Evolutionary conservation across 2,329 filamentous ascomycete genomes (phyloP), one percentile per base, ranked within the genome.

Genomic region (Arachnopeziza araneosa): DNA sequence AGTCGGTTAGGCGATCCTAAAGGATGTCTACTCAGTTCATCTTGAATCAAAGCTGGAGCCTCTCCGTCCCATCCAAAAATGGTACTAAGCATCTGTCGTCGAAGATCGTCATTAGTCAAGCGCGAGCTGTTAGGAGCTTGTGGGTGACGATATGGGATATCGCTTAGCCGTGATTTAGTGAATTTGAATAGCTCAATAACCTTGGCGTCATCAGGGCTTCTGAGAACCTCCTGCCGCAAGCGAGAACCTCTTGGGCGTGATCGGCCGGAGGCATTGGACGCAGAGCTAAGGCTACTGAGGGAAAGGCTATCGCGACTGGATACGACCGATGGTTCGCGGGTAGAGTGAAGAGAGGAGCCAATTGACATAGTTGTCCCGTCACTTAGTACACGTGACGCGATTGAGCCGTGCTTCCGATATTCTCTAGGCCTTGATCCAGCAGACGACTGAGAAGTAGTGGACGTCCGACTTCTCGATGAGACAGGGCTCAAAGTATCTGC

Each of bases 51-150:
- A 52, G 87, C 87, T 52, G 91, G 83, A 50, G 93, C 86, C 67
- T 96, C 91, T 58, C 87, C 87, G 56, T 93, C 87, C 93, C 95
- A 99, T 2, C 95, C 95, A 73, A 99, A 99, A 1, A 99, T 92
- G 6, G 93, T 89, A 66, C 83, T 90, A 4, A 99, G 81, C 93
- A 99, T 97, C 73, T 97, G 93, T 53, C 83, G 83, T 54, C 93
- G 86, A 52, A 97, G 81, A 66, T 96, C 88, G 67, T 97, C 89
- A 62, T 87, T 87, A 2, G 88, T 90, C 24, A 91, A 75, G 26
- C 81, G 81, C 2, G 78, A 74, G 58, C 84, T 80, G 64, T 88
- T 82, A 17, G 80, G 68, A 1, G 79, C 75, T 17, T 85, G 81
- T 0, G 87, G 84, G 54, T 88, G 85, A 68, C 88, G 87, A 71